Conservation (phyloP, 192 early-diverging fungal genomes). For the Mortierella claussenii region DNA sequence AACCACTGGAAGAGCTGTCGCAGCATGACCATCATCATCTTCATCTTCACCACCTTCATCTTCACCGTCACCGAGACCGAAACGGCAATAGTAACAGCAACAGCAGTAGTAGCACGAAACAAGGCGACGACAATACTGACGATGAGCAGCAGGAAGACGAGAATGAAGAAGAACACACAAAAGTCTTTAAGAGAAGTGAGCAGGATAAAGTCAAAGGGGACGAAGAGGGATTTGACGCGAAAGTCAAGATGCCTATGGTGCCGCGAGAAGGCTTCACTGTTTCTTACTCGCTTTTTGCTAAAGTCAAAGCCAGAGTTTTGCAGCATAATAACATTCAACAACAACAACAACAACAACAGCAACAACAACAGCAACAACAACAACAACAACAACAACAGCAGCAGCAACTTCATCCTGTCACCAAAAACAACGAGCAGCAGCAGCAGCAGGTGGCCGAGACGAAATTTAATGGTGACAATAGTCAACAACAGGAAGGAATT, state of each 20-base stretch:
- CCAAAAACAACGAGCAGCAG: constrained; percentile 2
- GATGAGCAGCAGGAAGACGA: neutral
- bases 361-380: too few species aligned
- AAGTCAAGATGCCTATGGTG: too few species aligned
- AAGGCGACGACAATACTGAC: neutral
- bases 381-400: too few species aligned
- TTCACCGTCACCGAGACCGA: neutral
- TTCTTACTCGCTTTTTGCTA: constrained; percentile 27
- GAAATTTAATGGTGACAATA: too few species aligned
- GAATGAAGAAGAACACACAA: too few species aligned
- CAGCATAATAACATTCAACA: constrained; percentile 6
- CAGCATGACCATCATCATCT: constrained; percentile 1
- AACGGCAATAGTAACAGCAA: neutral
- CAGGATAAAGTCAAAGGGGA: neutral
- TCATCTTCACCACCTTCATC: constrained; percentile 9
- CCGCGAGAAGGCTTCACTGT: constrained; percentile 41
- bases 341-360: too few species aligned
- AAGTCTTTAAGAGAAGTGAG: neutral
- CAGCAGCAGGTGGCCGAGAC: too few species aligned
- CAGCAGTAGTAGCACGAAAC: constrained; percentile 6
- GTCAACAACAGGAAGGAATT: constrained; percentile 1
- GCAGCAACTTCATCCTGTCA: constrained; percentile 7
- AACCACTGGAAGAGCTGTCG: too few species aligned
- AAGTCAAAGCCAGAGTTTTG: constrained; percentile 28
- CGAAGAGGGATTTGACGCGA: neutral